Evolutionary conservation across 2,329 filamentous ascomycete species (phyloP), one percentile per base, ranked within the genome.

Genomic region (Colletotrichum neosansevieriae): DNA sequence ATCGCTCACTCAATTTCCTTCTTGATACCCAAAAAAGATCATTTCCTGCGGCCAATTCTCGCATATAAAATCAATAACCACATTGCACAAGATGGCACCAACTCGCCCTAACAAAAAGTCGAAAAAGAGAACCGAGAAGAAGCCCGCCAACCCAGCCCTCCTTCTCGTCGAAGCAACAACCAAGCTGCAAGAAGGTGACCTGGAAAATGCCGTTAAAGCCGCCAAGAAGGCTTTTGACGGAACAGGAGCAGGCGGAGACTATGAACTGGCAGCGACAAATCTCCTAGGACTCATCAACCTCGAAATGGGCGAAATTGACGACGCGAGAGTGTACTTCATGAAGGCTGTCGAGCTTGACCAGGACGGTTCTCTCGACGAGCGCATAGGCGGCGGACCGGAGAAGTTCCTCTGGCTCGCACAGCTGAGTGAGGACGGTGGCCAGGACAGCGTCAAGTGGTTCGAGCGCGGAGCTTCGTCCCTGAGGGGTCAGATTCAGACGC

Each of bases 371-470:
- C 82, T 89, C 67, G 87, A 91, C 17, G 91, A 94, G 74, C 86
- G 88, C 44, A 78, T 90, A 58, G 94, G 94, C 56, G 94, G 93
- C 32, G 94, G 94, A 1, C 89, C 94, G 0, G 95, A 98, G 76
- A 98, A 98, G 81, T 98, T 98, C 76, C 82, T 98, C 56, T 97
- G 94, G 88, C 84, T 99, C 67, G 96, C 96, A 71, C 96, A 99
- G 81, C 85, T 99, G 75, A 96, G 88, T 76, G 88, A 91, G 69
- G 85, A 91, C 53, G 90, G 90, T 40, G 90, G 90, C 1, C 79
- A 84, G 53, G 89, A 91, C 75, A 91, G 88, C 73, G 87, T 92
- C 13, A 71, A 74, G 60, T 92, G 90, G 90, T 92, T 88, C 75
- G 88, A 91, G 77, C 85, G 84, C 72, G 93, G 94, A 12, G 92